Base-by-base conservation (phyloP, 1,284 basidiomycete species). In the Sporisorium scitamineum region DNA sequence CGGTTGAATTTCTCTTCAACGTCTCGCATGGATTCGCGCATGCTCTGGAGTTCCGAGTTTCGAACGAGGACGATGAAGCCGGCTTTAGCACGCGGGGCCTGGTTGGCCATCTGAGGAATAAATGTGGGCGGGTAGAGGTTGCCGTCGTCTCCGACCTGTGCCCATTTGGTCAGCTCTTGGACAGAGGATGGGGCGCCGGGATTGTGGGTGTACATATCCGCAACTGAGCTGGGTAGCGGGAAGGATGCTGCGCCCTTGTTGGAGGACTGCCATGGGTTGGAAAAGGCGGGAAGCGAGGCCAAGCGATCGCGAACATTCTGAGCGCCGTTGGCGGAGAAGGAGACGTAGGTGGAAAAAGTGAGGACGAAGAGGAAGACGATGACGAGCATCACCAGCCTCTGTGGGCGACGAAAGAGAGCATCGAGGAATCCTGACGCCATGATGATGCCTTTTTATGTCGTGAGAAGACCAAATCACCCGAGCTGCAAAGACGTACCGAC, bases 1-100 rank as follows among this genome's bases (percentile, higher is more conserved):
- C 77, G 68, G 59, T 85, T 86, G 76, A 86, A 86, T 26, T 82
- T 80, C 37, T 82, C 78, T 74, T 80, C 71, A 37, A 78, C 70
- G 48, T 80, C 76, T 1, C 78, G 64, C 71, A 86, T 86, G 5
- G 76, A 79, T 14, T 67, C 56, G 31, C 80, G 61, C 66, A 86
- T 81, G 24, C 70, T 66, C 18, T 73, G 75, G 13, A 86, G 70
- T 52, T 87, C 86, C 0, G 52, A 20, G 56, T 86, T 86, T 32
- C 86, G 67, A 13, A 85, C 86, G 8, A 87, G 75, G 11, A 83
- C 76, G 58, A 86, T 81, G 57, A 86, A 86, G 47, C 81, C 85
- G 11, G 85, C 85, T 44, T 85, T 85, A 31, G 83, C 83, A 18
- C 84, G 79, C 7, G 79, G 83, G 24, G 68, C 71, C 47, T 76